Conservation (phyloP, 2,329 filamentous ascomycete genomes). For the Colletotrichum caudatum region DNA sequence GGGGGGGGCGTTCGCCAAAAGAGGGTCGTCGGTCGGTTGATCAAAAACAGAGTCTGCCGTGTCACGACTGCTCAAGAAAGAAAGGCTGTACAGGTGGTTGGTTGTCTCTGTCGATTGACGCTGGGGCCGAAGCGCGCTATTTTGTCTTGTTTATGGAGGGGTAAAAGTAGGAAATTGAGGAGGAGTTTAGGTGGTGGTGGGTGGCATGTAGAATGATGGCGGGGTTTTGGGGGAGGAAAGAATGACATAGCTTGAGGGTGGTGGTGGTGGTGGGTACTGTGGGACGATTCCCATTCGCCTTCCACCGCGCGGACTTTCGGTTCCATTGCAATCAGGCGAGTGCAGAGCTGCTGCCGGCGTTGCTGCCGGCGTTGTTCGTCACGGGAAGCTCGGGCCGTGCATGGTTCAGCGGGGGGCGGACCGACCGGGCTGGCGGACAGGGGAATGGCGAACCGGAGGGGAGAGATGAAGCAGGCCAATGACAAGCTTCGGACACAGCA, state of each 20-base stretch:
- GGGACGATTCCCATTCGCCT: constrained; percentile 13
- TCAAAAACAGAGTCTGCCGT: background rate
- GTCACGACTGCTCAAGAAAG: background rate
- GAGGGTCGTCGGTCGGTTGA: background rate
- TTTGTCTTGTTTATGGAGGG: constrained; percentile 12
- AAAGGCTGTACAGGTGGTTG: background rate
- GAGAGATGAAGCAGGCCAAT: constrained; percentile 15
- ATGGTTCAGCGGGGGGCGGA: constrained; percentile 9
- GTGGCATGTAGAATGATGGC: constrained; percentile 23
- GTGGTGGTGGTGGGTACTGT: constrained; percentile 22
- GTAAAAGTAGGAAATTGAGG: background rate
- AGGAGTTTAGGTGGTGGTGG: background rate
- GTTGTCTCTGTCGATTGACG: constrained; percentile 8
- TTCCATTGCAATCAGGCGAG: background rate
- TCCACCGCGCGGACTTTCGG: background rate
- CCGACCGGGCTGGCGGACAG: constrained; percentile 23
- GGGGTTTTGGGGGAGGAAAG: constrained; percentile 15
- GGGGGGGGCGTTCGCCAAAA: background rate
- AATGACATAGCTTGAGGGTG: constrained; percentile 30
- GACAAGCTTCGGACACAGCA: constrained; percentile 6
- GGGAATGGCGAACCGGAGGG: background rate
- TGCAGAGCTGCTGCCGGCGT: background rate
- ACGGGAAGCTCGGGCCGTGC: background rate
- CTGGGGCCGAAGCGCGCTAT: background rate
- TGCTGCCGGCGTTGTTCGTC: no score